Base-by-base conservation (phyloP, 768 basidiomycete species). In the Hericium rajendrae region DNA sequence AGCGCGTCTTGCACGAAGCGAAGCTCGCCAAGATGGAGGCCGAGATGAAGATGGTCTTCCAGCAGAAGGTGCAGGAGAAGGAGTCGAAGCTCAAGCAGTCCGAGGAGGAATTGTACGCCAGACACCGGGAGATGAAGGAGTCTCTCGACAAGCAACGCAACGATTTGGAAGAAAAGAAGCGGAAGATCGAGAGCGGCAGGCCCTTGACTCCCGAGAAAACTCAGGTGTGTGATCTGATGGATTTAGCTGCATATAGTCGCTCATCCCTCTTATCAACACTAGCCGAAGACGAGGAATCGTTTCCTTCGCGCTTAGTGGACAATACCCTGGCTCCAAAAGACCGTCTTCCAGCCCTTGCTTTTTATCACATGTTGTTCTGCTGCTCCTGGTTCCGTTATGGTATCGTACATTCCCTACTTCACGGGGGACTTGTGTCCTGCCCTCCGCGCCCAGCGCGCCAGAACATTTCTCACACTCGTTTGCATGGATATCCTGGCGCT, bases 1-100 rank as follows among this genome's bases (percentile, higher is more conserved):
- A 99, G 70, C 90, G 97, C 57, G 78, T 91, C 54, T 72, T 97
- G 68, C 95, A 99, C 74, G 95, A 99, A 74, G 89, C 91, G 64
- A 98, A 98, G 72, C 83, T 99, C 55, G 83, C 91, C 56, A 99
- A 99, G 85, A 97, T 97, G 88, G 97, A 99, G 76, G 90, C 94
- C 56, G 97, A 98, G 80, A 99, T 99, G 97, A 98, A 97, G 84
- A 93, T 95, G 91, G 97, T 99, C 66, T 99, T 99, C 93, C 94
- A 94, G 70, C 97, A 98, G 74, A 99, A 99, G 73, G 97, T 99
- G 56, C 92, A 94, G 71, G 97, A 99, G 72, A 98, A 99, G 79
- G 97, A 99, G 71, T 83, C 92, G 62, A 98, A 98, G 74, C 81
- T 99, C 70, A 97, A 97, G 77, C 97, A 98, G 73, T 92, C 89